Base-by-base conservation (phyloP, 2,329 filamentous ascomycete genomes). In the Plectosphaerella plurivora region DNA sequence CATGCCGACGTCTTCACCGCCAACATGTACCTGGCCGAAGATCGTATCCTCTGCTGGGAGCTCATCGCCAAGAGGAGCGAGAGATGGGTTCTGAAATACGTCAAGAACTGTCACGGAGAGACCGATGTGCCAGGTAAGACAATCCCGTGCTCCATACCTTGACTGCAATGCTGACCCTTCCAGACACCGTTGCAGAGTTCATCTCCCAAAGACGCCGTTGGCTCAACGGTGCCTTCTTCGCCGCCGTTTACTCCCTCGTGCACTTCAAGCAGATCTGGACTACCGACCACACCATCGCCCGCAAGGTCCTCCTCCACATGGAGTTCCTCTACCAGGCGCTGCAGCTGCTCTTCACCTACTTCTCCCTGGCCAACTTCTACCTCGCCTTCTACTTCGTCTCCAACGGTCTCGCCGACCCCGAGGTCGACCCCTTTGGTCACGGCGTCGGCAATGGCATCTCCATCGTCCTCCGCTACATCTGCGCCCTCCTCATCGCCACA, bases 161-260 rank as follows among this genome's bases (percentile, higher is more conserved):
- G 45, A 22, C 48, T 25, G 18, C 51, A 50, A n/a, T 50, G 15
- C n/a, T 18, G 51, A 33, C 16, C 18, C 18, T 22, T 33, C 11
- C 36, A 89, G 94, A 99, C 69, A 73, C 89, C 9, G 89, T 99
- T 2, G 92, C 95, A 2, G 94, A 99, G 63, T 99, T 99, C 65
- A 92, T 99, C 64, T 97, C 92, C 0, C 94, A 99, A 66, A 88
- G 94, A 65, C 85, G 94, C 66, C 84, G 94, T 70, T 99, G 94
- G 94, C 85, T 99, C 56, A 99, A 99, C 68, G 94, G 94, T 65
- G 94, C 94, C 59, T 99, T 99, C 76, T 99, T 99, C 68, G 95
- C 94, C 0, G 94, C 94, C 44, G 92, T 97, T 50, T 99, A 97
- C 76, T 97, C 93, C 2, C 83, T 97, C 3, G 88, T 97, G 42